Evolutionary conservation across 1,139 yeast genomes (phyloP), one percentile per base, ranked within the genome.

Genomic region (Blastobotrys aristatus): DNA sequence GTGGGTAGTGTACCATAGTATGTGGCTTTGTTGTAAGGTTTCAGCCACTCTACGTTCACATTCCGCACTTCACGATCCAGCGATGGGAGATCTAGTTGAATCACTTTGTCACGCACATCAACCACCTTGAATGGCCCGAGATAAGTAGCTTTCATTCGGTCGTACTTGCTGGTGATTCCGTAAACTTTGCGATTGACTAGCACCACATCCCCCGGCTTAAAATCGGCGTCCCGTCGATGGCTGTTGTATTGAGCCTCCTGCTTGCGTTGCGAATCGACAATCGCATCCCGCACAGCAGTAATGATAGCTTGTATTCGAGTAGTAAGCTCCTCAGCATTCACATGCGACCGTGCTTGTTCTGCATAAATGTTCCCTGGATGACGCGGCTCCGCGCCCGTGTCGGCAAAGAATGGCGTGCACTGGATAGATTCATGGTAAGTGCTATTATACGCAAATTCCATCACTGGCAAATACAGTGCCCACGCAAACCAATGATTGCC

Each of bases 341-440:
- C 30, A 26, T 11, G 7, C 30, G 11, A 26, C 11, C 30, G 30
- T 26, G 30, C n/a, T 26, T 26, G 10, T 11, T 26, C 7, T 26
- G 30, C 11, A 7, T 8, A 26, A 11, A 26, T 26, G 11, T 26
- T 26, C 11, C 10, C 30, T 8, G 30, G 30, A 26, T 26, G 30
- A 7, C 30, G 30, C 11, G 30, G 11, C 11, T 26, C 30, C 30
- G 55, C 26, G n/a, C n/a, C n/a, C n/a, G n/a, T n/a, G n/a, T n/a
- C n/a, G n/a, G n/a, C n/a, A n/a, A n/a, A n/a, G n/a, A n/a, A n/a
- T n/a, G n/a, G n/a, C n/a, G n/a, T n/a, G n/a, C n/a, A n/a, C n/a
- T n/a, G n/a, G n/a, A n/a, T n/a, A n/a, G n/a, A n/a, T n/a, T n/a
- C n/a, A 6, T 38, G 32, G 22, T 10, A 16, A 26, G 33, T 6